Evolutionary conservation across 2,329 filamentous ascomycete species (phyloP).

Genomic region (Scedosporium dehoogii): DNA sequence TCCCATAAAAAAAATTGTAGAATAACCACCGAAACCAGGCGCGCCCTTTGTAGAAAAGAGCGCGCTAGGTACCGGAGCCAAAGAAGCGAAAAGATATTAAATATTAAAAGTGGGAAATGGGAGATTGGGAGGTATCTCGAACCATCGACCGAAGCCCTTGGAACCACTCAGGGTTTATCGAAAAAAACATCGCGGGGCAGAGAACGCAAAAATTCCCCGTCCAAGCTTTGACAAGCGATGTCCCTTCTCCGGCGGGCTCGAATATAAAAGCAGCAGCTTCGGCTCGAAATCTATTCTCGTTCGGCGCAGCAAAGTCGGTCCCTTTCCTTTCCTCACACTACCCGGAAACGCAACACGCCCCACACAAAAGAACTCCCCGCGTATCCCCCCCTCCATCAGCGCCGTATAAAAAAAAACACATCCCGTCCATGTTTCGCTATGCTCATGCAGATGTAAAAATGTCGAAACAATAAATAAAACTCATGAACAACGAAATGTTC

Average conservation of each 20-base stretch:
- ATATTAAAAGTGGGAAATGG: neutral
- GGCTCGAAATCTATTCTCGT: too few relatives aligned
- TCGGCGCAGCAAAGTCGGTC: too few relatives aligned
- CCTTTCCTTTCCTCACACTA: too few relatives aligned
- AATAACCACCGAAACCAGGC: neutral
- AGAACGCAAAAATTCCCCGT: too few relatives aligned
- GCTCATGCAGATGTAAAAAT: neutral
- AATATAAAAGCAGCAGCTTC: too few relatives aligned
- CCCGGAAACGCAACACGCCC: too few relatives aligned
- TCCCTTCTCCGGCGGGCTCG: too few relatives aligned
- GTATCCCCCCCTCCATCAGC: neutral
- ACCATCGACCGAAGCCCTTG: too few relatives aligned
- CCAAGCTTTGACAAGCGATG: too few relatives aligned
- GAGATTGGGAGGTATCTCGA: neutral
- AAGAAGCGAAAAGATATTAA: neutral
- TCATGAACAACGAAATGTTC: neutral
- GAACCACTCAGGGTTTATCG: too few relatives aligned
- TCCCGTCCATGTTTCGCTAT: conserved; percentile 1
- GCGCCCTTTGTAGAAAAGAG: neutral
- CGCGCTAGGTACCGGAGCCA: neutral
- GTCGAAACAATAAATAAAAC: neutral
- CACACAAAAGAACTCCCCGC: neutral
- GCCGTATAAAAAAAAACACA: neutral
- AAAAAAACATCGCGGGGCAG: too few relatives aligned
- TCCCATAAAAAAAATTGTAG: neutral